Base-by-base conservation (phyloP, 2,329 filamentous ascomycete species). In the Pyrenophora seminiperda region DNA sequence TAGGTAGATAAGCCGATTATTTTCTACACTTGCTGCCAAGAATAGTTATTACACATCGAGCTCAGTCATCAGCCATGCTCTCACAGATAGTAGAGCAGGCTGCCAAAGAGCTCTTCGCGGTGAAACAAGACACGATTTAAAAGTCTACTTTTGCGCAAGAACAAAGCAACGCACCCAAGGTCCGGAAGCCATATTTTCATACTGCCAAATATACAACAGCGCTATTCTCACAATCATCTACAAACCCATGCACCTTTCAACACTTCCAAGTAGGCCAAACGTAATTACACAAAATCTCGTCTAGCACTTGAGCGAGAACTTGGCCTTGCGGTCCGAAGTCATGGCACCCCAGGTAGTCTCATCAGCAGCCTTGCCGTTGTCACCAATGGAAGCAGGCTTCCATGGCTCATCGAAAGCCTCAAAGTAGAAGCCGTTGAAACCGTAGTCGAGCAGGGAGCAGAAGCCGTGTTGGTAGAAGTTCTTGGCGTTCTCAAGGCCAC, bases 381-480 rank as follows among this genome's bases (percentile, higher is more conserved):
- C 80, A 62, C 87, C 86, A 53, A 80, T 73, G 58, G 79, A 82
- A 36, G 77, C 71, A 45, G 86, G 84, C 81, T 89, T 89, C 83
- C 84, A 88, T 51, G 81, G 76, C 81, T 90, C 87, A 62, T 89
- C 86, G 61, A 87, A 88, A 34, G 86, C 86, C 78, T 89, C 86
- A 61, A 90, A 90, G 74, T 83, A 87, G 76, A 89, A 89, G 47
- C 85, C 82, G 62, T 88, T 87, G 56, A 84, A 78, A 53, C 83
- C 84, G 83, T 84, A 88, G 56, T 77, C 78, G 29, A 88, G 73
- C 65, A 87, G 80, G 42, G 80, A 80, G 71, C 87, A 89, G 64
- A 88, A 80, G 56, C 80, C 83, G 37, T 82, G 70, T 61, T 82
- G 74, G 76, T 79, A 89, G 76, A 83, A 90, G 18, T 73, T 76